Evolutionary conservation across 2,329 filamentous ascomycete genomes (phyloP), one percentile per base, ranked within the genome.

Genomic region (Neoarthrinium moseri): DNA sequence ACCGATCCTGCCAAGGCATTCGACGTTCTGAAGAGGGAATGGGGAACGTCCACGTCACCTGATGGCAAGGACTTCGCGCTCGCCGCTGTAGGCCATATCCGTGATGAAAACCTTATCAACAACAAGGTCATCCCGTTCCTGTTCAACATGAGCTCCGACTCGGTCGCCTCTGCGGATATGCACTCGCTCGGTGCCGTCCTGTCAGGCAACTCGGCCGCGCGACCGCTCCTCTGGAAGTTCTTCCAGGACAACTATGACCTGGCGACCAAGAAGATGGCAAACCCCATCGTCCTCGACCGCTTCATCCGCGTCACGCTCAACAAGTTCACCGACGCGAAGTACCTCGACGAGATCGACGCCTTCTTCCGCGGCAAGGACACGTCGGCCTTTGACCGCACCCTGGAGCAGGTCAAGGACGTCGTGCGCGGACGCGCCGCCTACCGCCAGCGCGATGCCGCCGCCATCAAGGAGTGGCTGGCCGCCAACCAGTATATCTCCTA

Each of bases 351-450:
- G 44, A 94, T 99, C 58, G 77, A 84, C 40, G 65, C 70, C 3
- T 99, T 99, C 76, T 99, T 97, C 74, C 77, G 80, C 57, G 79
- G 80, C 58, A 95, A 92, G 74, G 89, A 97, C 61, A 92, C 87
- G 15, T 83, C 83, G 58, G 87, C 84, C 39, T 97, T 91, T 67
- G 88, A 95, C 64, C 84, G 94, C 45, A 91, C 89, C 4, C 70
- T 99, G 42, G 85, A 86, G 54, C 89, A 95, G 54, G 86, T 92
- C 51, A 84, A 85, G 64, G 94, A 97, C 64, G 91, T 86, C 51
- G 89, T 97, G 54, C 81, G 84, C 33, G 89, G 87, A 10, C 86
- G 91, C 58, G 90, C 90, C 4, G 82, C 82, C 32, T 99, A 96
- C 73, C 84, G 84, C 63, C 74, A 83, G 66, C 80, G 94, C 46